Conservation (phyloP, 2,329 filamentous ascomycete genomes). For the Fusarium setosum region DNA sequence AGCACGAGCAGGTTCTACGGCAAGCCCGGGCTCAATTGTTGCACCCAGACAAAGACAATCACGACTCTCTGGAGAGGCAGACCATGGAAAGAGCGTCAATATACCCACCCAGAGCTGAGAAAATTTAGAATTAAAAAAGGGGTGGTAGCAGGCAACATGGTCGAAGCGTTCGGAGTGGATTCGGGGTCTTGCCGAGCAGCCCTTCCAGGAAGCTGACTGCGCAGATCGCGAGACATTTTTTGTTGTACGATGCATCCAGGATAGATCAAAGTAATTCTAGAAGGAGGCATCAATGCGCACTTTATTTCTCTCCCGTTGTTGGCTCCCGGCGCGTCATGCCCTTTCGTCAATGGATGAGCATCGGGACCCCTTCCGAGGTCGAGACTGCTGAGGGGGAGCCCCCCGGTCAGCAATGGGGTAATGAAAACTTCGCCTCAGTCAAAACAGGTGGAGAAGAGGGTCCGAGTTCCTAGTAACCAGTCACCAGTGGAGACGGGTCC, state of each 20-base stretch:
- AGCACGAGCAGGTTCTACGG: conserved; percentile 79
- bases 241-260: neutral
- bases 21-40: conserved; percentile 76
- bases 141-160: neutral
- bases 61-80: conserved; percentile 70
- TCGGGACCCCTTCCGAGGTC: conserved; percentile 12
- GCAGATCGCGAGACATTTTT: conserved; percentile 3
- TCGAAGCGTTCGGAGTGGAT: neutral
- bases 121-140: neutral
- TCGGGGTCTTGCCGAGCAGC: neutral
- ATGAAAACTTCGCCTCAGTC: conserved; percentile 17
- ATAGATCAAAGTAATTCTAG: too few relatives aligned
- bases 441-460: neutral
- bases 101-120: conserved; percentile 6
- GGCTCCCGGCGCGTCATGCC: too few relatives aligned
- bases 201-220: neutral
- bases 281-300: neutral
- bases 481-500: conserved; percentile 1
- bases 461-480: neutral
- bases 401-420: conserved; percentile 16
- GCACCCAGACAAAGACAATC: conserved; percentile 80
- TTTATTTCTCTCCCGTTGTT: neutral
- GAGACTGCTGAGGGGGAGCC: neutral
- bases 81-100: conserved; percentile 3
- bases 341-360: too few relatives aligned